A percentile compares a stretch with the other conserved stretches of the same genome.
phyloP scores from a whole-genome alignment of 1,139 yeast species.

The Suhomyces anneliseae region DNA sequence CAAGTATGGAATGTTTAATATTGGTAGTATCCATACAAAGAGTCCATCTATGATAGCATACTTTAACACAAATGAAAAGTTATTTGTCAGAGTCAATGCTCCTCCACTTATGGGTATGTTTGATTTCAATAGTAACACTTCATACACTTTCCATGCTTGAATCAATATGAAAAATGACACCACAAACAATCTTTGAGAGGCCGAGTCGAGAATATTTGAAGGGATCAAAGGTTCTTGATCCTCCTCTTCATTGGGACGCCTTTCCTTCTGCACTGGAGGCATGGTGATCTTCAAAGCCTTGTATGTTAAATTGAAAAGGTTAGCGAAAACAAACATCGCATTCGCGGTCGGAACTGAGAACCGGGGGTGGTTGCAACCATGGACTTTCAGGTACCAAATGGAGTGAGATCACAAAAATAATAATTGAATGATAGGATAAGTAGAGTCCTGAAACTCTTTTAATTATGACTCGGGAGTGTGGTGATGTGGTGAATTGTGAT shows the following conservation, averaged over 20 bases:
- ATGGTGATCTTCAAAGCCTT: not conserved
- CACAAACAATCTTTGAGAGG: slow-evolving; percentile 73
- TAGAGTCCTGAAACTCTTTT: too few relatives aligned
- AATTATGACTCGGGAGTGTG: too few relatives aligned
- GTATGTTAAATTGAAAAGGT: not conserved
- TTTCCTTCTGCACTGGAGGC: slow-evolving; percentile 6
- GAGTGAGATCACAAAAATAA: too few relatives aligned
- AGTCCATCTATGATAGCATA: slow-evolving; percentile 72
- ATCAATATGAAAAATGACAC: slow-evolving; percentile 66
- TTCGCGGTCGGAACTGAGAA: not conserved
- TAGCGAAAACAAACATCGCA: slow-evolving; percentile 7
- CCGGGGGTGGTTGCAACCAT: slow-evolving; percentile 3
- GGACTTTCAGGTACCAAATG: too few relatives aligned
- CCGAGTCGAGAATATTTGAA: slow-evolving; percentile 62
- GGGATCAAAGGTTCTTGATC: slow-evolving; percentile 40
- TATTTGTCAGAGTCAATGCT: slow-evolving; percentile 35
- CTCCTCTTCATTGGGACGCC: slow-evolving; percentile 9
- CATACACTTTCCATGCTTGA: slow-evolving; percentile 82
- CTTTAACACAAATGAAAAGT: slow-evolving; percentile 63
- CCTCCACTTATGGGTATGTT: slow-evolving; percentile 21
- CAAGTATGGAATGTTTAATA: slow-evolving; percentile 72
- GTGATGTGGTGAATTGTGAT: too few relatives aligned
- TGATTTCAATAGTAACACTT: slow-evolving; percentile 50
- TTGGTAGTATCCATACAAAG: slow-evolving; percentile 68
- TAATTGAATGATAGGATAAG: too few relatives aligned